Conservation (phyloP, 495 filamentous ascomycete genomes). For the Endocarpon pusillum region DNA sequence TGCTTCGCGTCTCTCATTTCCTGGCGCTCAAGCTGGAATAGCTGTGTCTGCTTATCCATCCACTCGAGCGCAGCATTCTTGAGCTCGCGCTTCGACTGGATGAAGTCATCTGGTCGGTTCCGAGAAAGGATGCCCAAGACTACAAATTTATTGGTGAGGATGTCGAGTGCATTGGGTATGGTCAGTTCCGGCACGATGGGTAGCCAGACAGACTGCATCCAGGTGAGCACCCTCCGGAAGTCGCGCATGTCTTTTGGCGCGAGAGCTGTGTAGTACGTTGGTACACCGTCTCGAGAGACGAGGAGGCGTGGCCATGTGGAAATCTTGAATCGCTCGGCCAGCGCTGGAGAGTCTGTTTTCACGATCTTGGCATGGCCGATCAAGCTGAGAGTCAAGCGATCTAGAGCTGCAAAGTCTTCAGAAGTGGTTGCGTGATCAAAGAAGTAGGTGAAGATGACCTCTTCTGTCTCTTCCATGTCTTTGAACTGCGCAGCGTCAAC, state of each 20-base stretch:
- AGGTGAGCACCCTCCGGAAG: conserved; percentile 56
- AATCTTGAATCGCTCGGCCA: conserved; percentile 77
- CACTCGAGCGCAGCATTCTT: conserved; percentile 92
- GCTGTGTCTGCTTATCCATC: conserved; percentile 87
- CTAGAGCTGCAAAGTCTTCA: conserved; percentile 81
- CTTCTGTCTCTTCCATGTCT: conserved; percentile 77
- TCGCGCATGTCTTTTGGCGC: conserved; percentile 84
- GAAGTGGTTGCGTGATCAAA: conserved; percentile 85
- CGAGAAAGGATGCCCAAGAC: conserved; percentile 80
- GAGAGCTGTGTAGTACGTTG: conserved; percentile 73
- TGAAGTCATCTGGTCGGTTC: conserved; percentile 62
- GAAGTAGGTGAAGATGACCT: conserved; percentile 92
- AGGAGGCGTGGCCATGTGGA: conserved; percentile 85
- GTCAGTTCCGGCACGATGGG: conserved; percentile 95
- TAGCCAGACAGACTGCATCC: conserved; percentile 94
- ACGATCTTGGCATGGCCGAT: conserved; percentile 85
- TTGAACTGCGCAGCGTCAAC: conserved; percentile 62
- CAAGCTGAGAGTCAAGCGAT: conserved; percentile 66
- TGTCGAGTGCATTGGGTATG: conserved; percentile 73
- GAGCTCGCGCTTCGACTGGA: conserved; percentile 65
- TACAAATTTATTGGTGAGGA: conserved; percentile 86
- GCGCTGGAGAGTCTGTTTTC: conserved; percentile 57
- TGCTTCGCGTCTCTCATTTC: conserved; percentile 90
- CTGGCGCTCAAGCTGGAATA: conserved; percentile 80
- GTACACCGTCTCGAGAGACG: conserved; percentile 73